Evolutionary conservation across 139 green algal genomes (phyloP), one percentile per base, ranked within the genome.

Genomic region (Chlorella sorokiniana): DNA sequence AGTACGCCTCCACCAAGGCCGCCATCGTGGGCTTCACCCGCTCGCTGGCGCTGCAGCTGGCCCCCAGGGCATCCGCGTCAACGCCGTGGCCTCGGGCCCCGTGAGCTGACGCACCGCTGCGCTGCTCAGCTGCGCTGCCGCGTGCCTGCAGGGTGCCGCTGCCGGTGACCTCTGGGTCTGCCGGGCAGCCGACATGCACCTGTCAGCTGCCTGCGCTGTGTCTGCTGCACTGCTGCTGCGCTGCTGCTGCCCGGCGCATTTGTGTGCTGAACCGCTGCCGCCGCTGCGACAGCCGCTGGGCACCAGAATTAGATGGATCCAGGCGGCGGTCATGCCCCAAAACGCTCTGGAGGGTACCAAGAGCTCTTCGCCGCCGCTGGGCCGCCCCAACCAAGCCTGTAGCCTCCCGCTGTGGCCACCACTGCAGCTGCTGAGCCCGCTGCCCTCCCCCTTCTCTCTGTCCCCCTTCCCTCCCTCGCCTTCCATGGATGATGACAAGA

Each of bases 1-100:
- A 83, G 73, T 31, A n/a, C n/a, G n/a, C n/a, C n/a, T 78, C 84
- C 51, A 93, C 92, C 54, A 96, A 96, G 86, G 92, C 88, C 10
- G 87, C 88, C 81, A 93, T 92, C 78, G 69, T 86, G 0, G 40
- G 59, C n/a, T 91, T 94, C 81, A 94, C 90, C 4, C 84, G 90
- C 40, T 86, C 76, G 11, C 81, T 94, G 27, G 56, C 86, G 11
- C 48, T 74, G 56, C 86, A 90, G 78, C 86, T 94, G 42, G 85
- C 82, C 1, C n/a, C 65, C 79, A 88, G 83, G 83, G 88, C 78
- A 96, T 96, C 69, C 89, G 92, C 0, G 92, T 96, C 11, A 96
- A 96, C 42, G 92, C 86, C 3, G 92, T 96, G 18, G 92, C 92
- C 3, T 86, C 92, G 0, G 92, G 92, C 3, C 92, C 92, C 51